Evolutionary conservation across 2,329 filamentous ascomycete species (phyloP).

Genomic region (Aspergillus sp.): DNA sequence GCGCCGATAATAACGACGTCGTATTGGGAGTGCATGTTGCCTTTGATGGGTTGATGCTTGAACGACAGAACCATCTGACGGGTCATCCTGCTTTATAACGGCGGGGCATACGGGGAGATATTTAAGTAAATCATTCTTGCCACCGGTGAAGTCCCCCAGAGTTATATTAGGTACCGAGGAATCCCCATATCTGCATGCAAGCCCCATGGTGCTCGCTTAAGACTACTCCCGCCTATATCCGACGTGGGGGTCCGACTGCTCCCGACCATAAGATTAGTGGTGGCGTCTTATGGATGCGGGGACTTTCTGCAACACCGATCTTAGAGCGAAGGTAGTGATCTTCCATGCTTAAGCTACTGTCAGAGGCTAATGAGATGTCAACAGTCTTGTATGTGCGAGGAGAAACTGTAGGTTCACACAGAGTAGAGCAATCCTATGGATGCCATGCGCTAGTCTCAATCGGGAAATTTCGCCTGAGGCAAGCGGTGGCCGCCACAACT

Average conservation of each 20-base stretch:
- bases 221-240: not conserved
- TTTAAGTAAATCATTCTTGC: not conserved
- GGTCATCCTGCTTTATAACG: not conserved
- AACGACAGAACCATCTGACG: not conserved
- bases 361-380: too few species aligned
- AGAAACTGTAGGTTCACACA: too few species aligned
- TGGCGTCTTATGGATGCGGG: not conserved
- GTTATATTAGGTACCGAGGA: not conserved
- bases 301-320: too few species aligned
- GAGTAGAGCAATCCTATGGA: too few species aligned
- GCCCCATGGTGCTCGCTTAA: not conserved
- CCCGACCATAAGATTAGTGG: not conserved
- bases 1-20: slow-evolving; percentile 27
- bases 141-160: not conserved
- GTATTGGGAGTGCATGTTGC: not conserved
- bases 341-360: too few species aligned
- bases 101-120: not conserved
- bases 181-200: not conserved
- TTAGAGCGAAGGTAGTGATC: too few species aligned
- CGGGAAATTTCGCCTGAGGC: not conserved
- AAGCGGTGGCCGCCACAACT: not conserved
- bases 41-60: not conserved
- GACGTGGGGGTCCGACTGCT: not conserved
- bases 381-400: too few species aligned
- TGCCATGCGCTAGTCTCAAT: not conserved